Percentiles rank a stretch among this genome's conserved stretches.
Evolutionary conservation across 2,329 filamentous ascomycete genomes (phyloP).

Genomic region (Ascochyta pisi): DNA sequence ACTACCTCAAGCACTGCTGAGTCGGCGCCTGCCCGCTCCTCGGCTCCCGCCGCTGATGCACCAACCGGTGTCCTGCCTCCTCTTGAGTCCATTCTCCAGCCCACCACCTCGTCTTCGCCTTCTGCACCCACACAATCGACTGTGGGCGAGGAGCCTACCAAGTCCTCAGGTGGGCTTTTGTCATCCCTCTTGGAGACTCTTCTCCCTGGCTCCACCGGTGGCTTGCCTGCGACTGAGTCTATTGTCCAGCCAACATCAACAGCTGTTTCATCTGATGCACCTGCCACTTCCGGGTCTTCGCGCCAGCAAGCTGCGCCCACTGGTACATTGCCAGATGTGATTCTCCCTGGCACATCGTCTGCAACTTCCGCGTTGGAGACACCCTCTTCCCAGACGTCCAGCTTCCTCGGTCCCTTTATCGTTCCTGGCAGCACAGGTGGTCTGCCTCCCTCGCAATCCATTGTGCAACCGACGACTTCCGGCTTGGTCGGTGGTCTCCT

Average conservation of each 20-base stretch:
- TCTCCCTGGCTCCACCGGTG: constrained; percentile 19
- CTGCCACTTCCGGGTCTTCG: constrained; percentile 5
- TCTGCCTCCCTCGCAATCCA: constrained; percentile 13
- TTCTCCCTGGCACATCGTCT: constrained; percentile 26
- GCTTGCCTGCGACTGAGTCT: constrained; percentile 8
- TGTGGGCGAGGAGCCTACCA: constrained; percentile 4
- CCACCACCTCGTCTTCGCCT: constrained; percentile 6
- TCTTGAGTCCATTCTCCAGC: not conserved
- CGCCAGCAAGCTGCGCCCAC: constrained; percentile 20
- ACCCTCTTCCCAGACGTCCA: constrained; percentile 16
- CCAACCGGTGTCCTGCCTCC: constrained; percentile 8
- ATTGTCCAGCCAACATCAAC: constrained; percentile 5
- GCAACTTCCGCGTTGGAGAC: constrained; percentile 13
- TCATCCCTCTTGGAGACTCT: constrained; percentile 9
- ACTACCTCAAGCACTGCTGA: constrained; percentile 16
- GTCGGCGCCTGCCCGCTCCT: constrained; percentile 5
- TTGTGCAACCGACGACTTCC: constrained; percentile 12
- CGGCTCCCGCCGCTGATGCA: not conserved
- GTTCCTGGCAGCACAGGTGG: constrained; percentile 32
- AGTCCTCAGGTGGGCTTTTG: constrained; percentile 13
- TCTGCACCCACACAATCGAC: constrained; percentile 26
- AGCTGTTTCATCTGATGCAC: constrained; percentile 1
- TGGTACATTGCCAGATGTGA: constrained; percentile 20
- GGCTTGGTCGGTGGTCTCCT: constrained; percentile 4
- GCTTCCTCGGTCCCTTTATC: constrained; percentile 34